Conservation (phyloP, 306 rosid genomes). For the Trifolium repens region DNA sequence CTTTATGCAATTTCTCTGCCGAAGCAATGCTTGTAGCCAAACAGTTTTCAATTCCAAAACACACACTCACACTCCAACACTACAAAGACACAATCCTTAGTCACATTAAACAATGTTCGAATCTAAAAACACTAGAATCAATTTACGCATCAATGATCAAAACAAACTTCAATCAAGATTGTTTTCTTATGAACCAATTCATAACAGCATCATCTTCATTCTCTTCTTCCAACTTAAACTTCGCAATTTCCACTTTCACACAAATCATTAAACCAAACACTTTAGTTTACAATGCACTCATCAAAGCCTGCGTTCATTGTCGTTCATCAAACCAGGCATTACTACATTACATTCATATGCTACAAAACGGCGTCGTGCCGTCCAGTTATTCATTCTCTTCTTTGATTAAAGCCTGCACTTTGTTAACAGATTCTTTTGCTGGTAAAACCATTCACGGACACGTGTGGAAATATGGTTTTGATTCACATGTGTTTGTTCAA, state of each 20-base stretch:
- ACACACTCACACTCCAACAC: neutral
- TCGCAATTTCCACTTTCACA: constrained; percentile 56
- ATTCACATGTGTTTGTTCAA: constrained; percentile 71
- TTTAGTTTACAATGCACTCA: constrained; percentile 71
- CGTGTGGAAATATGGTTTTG: constrained; percentile 69
- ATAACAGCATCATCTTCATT: constrained; percentile 41
- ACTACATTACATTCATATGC: constrained; percentile 53
- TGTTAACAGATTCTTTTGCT: constrained; percentile 35
- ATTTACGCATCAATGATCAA: constrained; percentile 65
- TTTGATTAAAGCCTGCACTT: constrained; percentile 65
- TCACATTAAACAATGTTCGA: constrained; percentile 52
- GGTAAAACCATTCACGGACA: constrained; percentile 69
- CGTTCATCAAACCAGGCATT: constrained; percentile 53
- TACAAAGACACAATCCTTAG: constrained; percentile 43
- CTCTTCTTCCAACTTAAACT: constrained; percentile 33
- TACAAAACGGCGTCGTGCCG: constrained; percentile 51
- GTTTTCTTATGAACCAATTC: constrained; percentile 57
- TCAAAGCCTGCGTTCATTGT: constrained; percentile 60
- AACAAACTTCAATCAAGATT: constrained; percentile 56
- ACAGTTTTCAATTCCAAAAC: too few relatives aligned
- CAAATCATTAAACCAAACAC: constrained; percentile 58
- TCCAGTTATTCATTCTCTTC: constrained; percentile 74
- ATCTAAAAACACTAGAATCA: constrained; percentile 49
- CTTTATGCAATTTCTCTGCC: too few relatives aligned
- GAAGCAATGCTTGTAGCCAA: too few relatives aligned